Evolutionary conservation across 2,329 filamentous ascomycete genomes (phyloP).

Genomic region (Cladorrhinum sp.): DNA sequence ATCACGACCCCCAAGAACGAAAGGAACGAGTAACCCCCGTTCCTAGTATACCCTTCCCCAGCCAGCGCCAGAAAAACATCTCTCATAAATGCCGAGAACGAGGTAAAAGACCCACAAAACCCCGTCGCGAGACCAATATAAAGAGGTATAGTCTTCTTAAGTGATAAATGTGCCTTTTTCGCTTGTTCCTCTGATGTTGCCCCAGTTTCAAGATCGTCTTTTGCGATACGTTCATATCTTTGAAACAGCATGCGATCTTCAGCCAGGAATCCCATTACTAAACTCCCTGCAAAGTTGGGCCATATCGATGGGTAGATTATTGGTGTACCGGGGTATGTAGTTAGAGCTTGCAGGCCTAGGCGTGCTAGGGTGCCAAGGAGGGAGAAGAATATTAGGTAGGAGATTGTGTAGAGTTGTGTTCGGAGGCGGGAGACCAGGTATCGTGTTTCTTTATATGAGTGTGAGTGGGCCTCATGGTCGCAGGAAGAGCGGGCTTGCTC

Average conservation of each 20-base stretch:
- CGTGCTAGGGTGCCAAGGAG: constrained; percentile 81
- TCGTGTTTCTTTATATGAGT: constrained; percentile 15
- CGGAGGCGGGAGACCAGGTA: constrained; percentile 45
- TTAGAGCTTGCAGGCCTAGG: constrained; percentile 75
- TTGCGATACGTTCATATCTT: constrained; percentile 19
- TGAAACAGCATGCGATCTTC: constrained; percentile 77
- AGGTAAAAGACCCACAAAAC: constrained; percentile 74
- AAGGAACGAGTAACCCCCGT: constrained; percentile 78
- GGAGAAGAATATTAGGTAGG: constrained; percentile 82
- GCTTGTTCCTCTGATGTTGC: constrained; percentile 22
- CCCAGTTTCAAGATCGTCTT: constrained; percentile 36
- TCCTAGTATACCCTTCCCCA: constrained; percentile 56
- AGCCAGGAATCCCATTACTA: constrained; percentile 80
- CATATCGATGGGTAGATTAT: constrained; percentile 73
- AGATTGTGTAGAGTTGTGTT: constrained; percentile 67
- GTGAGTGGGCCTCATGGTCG: constrained; percentile 29
- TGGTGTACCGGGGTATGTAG: constrained; percentile 72
- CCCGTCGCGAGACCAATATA: constrained; percentile 71
- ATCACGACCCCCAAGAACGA: constrained; percentile 75
- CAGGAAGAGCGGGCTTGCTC: constrained; percentile 34
- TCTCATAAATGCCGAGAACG: constrained; percentile 81
- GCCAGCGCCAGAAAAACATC: constrained; percentile 77
- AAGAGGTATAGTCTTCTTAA: constrained; percentile 83
- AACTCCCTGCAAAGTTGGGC: constrained; percentile 80
- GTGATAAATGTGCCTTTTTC: constrained; percentile 43